A percentile compares a stretch with the other conserved stretches of the same genome.
Evolutionary conservation across 768 basidiomycete species (phyloP).

Genomic region (Tephrocybe sp.): DNA sequence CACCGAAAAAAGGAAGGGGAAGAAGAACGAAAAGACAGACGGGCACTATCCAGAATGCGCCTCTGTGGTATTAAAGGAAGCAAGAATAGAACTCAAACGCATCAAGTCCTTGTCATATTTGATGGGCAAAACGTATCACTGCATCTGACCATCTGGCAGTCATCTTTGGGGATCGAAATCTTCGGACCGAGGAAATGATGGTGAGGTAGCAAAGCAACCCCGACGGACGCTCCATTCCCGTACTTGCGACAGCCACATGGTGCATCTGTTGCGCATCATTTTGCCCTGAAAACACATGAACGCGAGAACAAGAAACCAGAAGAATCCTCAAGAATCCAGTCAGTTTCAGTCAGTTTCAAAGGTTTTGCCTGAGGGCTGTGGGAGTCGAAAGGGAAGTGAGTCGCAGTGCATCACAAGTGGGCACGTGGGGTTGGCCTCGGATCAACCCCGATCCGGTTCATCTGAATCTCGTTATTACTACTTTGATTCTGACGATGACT

Average conservation of each 20-base stretch:
- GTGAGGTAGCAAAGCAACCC: background rate
- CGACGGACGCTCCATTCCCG: background rate
- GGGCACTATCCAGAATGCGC: background rate
- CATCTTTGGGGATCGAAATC: background rate
- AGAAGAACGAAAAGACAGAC: background rate
- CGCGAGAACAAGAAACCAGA: too few relatives aligned
- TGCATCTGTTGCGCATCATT: background rate
- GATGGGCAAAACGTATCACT: slow-evolving; percentile 5
- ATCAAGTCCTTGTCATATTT: slow-evolving; percentile 1
- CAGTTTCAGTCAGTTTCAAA: too few relatives aligned
- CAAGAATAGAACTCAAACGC: background rate
- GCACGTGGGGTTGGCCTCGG: too few relatives aligned
- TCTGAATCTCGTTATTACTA: too few relatives aligned
- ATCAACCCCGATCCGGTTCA: too few relatives aligned
- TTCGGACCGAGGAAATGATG: slow-evolving; percentile 3
- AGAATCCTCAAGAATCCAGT: too few relatives aligned
- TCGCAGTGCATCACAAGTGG: too few relatives aligned
- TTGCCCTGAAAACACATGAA: background rate
- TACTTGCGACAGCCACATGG: slow-evolving; percentile 1
- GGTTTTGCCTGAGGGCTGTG: too few relatives aligned
- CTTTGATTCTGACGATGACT: too few relatives aligned
- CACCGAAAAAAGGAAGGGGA: background rate
- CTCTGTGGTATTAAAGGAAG: slow-evolving; percentile 1
- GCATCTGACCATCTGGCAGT: background rate
- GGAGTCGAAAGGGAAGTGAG: too few relatives aligned